Percentiles rank a stretch among this genome's conserved stretches.
These are phyloP conservation scores for Diaporthe eres DNA, from an alignment of 2,329 filamentous ascomycete genomes.

Conservation along the genomic window DNA sequence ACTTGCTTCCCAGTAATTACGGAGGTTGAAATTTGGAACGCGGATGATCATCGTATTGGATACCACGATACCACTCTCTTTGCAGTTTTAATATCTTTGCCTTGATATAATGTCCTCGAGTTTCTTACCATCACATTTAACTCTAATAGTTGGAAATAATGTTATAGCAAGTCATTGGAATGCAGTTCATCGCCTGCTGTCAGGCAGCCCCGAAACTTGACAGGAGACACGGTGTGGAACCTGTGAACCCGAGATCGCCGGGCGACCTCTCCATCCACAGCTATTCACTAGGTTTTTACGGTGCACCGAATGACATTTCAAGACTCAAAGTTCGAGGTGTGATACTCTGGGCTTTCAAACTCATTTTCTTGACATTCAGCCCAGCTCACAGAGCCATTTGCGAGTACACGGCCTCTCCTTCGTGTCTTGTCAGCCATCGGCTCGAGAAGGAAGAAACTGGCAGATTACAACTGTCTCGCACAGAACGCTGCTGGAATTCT, in stretches of 20 bases:
- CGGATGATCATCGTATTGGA: neutral
- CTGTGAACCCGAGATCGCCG: too few species aligned
- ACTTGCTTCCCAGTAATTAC: neutral
- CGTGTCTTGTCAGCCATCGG: neutral
- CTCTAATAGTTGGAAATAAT: neutral
- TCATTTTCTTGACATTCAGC: neutral
- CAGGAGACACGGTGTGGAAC: neutral
- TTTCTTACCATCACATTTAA: neutral
- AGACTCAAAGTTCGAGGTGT: neutral
- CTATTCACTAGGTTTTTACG: neutral
- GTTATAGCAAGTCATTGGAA: too few species aligned
- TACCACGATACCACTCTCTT: constrained; percentile 21
- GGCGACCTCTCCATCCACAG: too few species aligned
- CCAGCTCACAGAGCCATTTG: neutral
- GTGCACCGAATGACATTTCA: neutral
- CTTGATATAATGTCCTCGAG: neutral
- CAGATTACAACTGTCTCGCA: too few species aligned
- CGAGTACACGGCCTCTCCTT: neutral
- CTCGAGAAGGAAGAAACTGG: neutral
- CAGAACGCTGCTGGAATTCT: neutral
- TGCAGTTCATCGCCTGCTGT: neutral
- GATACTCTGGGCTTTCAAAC: neutral
- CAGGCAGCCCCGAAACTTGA: neutral
- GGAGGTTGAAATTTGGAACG: neutral
- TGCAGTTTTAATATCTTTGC: neutral